A percentile compares a stretch with the other conserved stretches of the same genome.
Evolutionary conservation across 169 alveolate species (phyloP).

Genomic region (Plasmodium gonderi): DNA sequence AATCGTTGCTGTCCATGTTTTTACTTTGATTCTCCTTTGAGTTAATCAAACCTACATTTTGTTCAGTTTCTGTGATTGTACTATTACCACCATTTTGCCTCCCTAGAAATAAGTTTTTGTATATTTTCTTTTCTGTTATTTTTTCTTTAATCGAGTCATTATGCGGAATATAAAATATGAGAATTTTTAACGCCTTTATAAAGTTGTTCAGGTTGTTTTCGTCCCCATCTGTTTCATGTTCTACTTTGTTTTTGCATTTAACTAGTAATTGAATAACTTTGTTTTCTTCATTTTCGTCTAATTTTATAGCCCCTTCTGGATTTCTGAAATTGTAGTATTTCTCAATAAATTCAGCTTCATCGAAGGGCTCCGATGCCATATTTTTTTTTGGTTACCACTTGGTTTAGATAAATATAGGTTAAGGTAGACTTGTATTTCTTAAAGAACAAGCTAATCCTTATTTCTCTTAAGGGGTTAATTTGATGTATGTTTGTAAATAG

Average conservation of each 20-base stretch:
- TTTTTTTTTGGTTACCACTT: background rate
- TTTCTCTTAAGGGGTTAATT: background rate
- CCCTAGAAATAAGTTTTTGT: constrained; percentile 29
- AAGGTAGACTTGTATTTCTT: background rate
- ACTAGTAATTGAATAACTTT: constrained; percentile 11
- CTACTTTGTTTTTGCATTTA: constrained; percentile 30
- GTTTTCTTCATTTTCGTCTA: constrained; percentile 55
- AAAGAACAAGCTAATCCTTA: background rate
- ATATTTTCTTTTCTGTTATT: constrained; percentile 52
- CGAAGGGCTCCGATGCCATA: constrained; percentile 16
- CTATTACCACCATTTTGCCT: background rate
- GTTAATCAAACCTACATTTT: background rate
- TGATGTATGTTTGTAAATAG: background rate
- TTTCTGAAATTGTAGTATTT: constrained; percentile 40
- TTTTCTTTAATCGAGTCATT: constrained; percentile 31
- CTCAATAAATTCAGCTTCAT: constrained; percentile 27
- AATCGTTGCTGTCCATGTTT: background rate
- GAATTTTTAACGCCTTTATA: constrained; percentile 41
- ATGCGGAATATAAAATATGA: constrained; percentile 41
- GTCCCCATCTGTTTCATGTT: background rate
- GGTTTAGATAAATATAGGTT: background rate
- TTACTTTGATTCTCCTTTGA: background rate
- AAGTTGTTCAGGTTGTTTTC: constrained; percentile 14
- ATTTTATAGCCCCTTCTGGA: background rate
- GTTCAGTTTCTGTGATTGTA: background rate